These are phyloP conservation scores for Amyloporia xantha DNA, from an alignment of 768 basidiomycete genomes.

Conservation along the genomic window DNA sequence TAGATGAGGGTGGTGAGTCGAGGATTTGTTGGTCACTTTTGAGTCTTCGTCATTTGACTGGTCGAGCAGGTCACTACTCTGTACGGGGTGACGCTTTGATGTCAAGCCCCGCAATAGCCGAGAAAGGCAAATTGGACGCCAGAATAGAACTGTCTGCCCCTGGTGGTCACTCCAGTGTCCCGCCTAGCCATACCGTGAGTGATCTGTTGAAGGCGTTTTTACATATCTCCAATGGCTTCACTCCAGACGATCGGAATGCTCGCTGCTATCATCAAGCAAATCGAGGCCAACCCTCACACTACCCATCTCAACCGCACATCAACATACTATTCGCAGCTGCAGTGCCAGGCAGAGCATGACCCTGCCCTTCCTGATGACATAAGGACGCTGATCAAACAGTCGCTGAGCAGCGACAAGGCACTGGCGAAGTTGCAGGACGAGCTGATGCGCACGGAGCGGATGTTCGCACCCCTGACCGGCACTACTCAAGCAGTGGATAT, in stretches of 20 bases:
- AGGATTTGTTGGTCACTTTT: conserved; percentile 26
- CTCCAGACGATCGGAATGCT: conserved; percentile 44
- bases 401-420: conserved; percentile 42
- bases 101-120: conserved; percentile 59
- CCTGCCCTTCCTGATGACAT: conserved; percentile 44
- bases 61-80: conserved; percentile 31
- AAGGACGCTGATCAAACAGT: conserved; percentile 40
- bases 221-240: conserved; percentile 20
- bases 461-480: conserved; percentile 37
- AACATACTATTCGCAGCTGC: conserved; percentile 50
- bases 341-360: conserved; percentile 61
- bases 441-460: conserved; percentile 33
- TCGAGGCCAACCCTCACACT: conserved; percentile 61
- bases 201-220: not conserved
- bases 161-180: conserved; percentile 88
- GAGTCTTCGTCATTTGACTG: conserved; percentile 10
- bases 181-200: conserved; percentile 70
- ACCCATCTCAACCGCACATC: conserved; percentile 46
- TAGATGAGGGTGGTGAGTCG: conserved; percentile 80
- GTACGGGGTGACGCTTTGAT: conserved; percentile 44
- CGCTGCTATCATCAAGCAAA: conserved; percentile 55
- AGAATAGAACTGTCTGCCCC: conserved; percentile 54
- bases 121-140: conserved; percentile 68
- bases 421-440: conserved; percentile 33
- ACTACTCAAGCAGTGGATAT: conserved; percentile 80